A percentile compares a stretch with the other conserved stretches of the same genome.
phyloP scores from a whole-genome alignment of 208 protist genomes.

The Crithidia brevicula region DNA sequence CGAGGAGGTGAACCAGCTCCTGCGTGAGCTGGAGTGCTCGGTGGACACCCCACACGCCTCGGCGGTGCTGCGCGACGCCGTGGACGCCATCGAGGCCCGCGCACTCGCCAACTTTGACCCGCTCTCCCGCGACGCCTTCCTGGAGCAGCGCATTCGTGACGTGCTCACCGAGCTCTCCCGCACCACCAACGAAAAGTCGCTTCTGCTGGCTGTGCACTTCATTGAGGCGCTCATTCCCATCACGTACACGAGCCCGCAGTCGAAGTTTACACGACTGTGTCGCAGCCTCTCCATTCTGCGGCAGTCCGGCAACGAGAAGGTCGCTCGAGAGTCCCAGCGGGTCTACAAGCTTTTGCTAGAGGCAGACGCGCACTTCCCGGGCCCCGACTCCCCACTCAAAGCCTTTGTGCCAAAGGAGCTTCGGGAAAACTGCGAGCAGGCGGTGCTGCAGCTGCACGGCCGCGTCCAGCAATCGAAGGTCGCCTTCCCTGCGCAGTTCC shows the following conservation, averaged over 20 bases:
- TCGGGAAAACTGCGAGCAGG: slow-evolving; percentile 81
- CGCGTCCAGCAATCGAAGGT: slow-evolving; percentile 56
- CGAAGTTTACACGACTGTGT: slow-evolving; percentile 86
- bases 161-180: slow-evolving; percentile 73
- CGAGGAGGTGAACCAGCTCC: slow-evolving; percentile 80
- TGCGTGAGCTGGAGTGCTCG: slow-evolving; percentile 76
- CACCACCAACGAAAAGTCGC: slow-evolving; percentile 49
- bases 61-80: slow-evolving; percentile 75
- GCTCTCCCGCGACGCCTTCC: slow-evolving; percentile 71
- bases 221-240: slow-evolving; percentile 86
- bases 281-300: slow-evolving; percentile 74
- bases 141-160: slow-evolving; percentile 87
- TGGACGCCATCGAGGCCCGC: slow-evolving; percentile 80
- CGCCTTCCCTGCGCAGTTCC: slow-evolving; percentile 70
- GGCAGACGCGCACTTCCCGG: slow-evolving; percentile 48
- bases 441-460: slow-evolving; percentile 81
- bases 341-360: slow-evolving; percentile 79
- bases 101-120: slow-evolving; percentile 81
- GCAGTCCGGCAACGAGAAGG: slow-evolving; percentile 73
- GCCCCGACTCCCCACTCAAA: slow-evolving; percentile 71
- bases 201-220: slow-evolving; percentile 69
- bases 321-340: slow-evolving; percentile 72
- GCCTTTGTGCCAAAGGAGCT: slow-evolving; percentile 87
- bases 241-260: slow-evolving; percentile 75
- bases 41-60: slow-evolving; percentile 63